Conservation (phyloP, 805 yeast genomes). For the Yarrowia sp. region DNA sequence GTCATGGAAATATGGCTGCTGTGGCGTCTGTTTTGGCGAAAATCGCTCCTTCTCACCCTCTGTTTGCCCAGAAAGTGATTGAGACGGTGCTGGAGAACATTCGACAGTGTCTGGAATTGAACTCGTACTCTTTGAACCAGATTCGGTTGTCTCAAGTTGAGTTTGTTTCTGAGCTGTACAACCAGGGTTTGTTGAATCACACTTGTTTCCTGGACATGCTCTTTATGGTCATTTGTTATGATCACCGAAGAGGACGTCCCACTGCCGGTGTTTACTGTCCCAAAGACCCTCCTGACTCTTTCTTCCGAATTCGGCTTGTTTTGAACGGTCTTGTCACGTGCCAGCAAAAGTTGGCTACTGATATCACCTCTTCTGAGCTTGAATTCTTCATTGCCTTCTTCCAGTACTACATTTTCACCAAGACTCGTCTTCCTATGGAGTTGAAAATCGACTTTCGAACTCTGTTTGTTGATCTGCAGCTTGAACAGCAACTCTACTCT, state of each 20-base stretch:
- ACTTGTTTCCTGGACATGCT: slow-evolving; percentile 51
- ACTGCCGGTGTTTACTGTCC: slow-evolving; percentile 43
- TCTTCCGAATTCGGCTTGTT: slow-evolving; percentile 65
- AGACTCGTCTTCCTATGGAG: slow-evolving; percentile 63
- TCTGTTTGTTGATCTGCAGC: slow-evolving; percentile 41
- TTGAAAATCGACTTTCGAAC: slow-evolving; percentile 52
- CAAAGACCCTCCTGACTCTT: slow-evolving; percentile 65
- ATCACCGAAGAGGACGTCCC: slow-evolving; percentile 63
- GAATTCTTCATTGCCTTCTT: slow-evolving; percentile 53
- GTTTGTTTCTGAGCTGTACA: slow-evolving; percentile 59
- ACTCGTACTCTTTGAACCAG: slow-evolving; percentile 59
- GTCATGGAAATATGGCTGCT: slow-evolving; percentile 52
- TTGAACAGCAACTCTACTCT: slow-evolving; percentile 41
- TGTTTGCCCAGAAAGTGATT: slow-evolving; percentile 48
- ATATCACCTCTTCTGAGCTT: slow-evolving; percentile 30
- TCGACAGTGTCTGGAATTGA: slow-evolving; percentile 61
- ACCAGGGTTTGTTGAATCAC: slow-evolving; percentile 47
- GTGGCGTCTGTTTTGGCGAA: slow-evolving; percentile 51
- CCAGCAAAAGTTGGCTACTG: slow-evolving; percentile 30
- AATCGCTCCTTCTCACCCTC: slow-evolving; percentile 41
- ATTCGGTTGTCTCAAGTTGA: slow-evolving; percentile 58
- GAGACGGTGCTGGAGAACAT: slow-evolving; percentile 68
- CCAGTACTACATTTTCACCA: slow-evolving; percentile 68
- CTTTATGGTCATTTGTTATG: slow-evolving; percentile 59
- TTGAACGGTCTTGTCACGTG: slow-evolving; percentile 45